Evolutionary conservation across 2,329 filamentous ascomycete species (phyloP).

Genomic region (Diaporthe sp.): DNA sequence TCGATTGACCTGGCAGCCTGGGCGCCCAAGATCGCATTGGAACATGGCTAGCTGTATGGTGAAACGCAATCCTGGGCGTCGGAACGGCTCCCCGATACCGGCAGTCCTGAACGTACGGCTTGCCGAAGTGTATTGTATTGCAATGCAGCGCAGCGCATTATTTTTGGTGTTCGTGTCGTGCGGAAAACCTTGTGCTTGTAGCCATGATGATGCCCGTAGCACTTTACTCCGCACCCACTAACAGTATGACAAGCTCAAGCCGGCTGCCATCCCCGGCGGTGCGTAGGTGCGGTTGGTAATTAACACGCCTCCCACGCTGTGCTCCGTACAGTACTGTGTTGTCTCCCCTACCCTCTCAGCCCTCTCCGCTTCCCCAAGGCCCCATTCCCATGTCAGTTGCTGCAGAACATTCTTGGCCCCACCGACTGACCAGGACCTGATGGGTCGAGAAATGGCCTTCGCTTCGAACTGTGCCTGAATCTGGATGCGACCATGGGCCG

Average conservation of each 20-base stretch:
- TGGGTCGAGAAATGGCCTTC: slow-evolving; percentile 26
- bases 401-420: slow-evolving; percentile 34
- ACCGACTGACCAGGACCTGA: slow-evolving; percentile 10
- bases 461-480: slow-evolving; percentile 24
- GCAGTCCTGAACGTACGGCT: slow-evolving; percentile 17
- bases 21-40: slow-evolving; percentile 12
- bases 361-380: slow-evolving; percentile 29
- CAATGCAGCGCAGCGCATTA: slow-evolving; percentile 21
- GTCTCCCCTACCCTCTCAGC: slow-evolving; percentile 23
- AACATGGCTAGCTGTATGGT: slow-evolving; percentile 22
- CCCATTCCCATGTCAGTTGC: slow-evolving; percentile 28
- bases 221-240: slow-evolving; percentile 20
- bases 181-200: slow-evolving; percentile 19
- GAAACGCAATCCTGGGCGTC: slow-evolving; percentile 24
- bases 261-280: slow-evolving; percentile 36
- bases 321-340: background rate
- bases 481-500: slow-evolving; percentile 18
- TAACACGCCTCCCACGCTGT: background rate
- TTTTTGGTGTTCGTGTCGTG: slow-evolving; percentile 28
- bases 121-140: slow-evolving; percentile 4
- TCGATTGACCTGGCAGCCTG: background rate
- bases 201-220: slow-evolving; percentile 5
- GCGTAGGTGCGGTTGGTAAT: background rate
- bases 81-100: slow-evolving; percentile 33
- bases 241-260: slow-evolving; percentile 24